phyloP scores from a whole-genome alignment of 2,329 filamentous ascomycete genomes.

The Diplodia seriata region DNA sequence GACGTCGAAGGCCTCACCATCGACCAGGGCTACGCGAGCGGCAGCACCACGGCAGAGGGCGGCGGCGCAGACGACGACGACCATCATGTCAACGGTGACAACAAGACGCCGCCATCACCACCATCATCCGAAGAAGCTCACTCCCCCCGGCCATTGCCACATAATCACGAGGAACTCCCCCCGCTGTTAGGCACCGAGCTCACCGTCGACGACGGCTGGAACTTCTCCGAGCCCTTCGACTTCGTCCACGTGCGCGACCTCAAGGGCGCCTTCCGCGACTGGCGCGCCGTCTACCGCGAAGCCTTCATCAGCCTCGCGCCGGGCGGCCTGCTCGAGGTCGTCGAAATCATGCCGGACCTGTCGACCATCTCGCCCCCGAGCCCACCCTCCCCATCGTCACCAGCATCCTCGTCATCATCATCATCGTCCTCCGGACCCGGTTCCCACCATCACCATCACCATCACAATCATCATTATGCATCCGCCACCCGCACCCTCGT shows the following conservation, averaged over 20 bases:
- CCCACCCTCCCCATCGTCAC: no score
- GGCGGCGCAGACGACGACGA: background rate
- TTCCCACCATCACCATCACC: no score
- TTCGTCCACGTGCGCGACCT: slow-evolving; percentile 58
- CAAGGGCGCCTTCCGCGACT: slow-evolving; percentile 56
- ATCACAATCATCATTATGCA: background rate
- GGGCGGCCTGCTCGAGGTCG: slow-evolving; percentile 57
- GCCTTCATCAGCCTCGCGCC: slow-evolving; percentile 54
- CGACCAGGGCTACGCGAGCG: slow-evolving; percentile 32
- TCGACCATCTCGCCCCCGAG: background rate
- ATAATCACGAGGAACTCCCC: background rate
- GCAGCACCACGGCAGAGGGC: slow-evolving; percentile 24
- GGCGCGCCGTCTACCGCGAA: slow-evolving; percentile 55
- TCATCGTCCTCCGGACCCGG: background rate
- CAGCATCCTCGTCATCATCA: background rate
- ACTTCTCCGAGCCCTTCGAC: slow-evolving; percentile 57
- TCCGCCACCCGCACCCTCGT: slow-evolving; percentile 41
- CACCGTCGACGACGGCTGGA: slow-evolving; percentile 48
- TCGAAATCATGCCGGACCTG: slow-evolving; percentile 46
- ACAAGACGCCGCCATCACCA: slow-evolving; percentile 9
- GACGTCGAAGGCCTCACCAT: slow-evolving; percentile 21
- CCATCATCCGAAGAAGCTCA: background rate
- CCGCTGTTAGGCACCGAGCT: background rate
- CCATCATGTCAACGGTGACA: background rate
- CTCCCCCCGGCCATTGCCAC: background rate